Conservation (phyloP, 2,329 filamentous ascomycete genomes). For the Thelonectria olida region DNA sequence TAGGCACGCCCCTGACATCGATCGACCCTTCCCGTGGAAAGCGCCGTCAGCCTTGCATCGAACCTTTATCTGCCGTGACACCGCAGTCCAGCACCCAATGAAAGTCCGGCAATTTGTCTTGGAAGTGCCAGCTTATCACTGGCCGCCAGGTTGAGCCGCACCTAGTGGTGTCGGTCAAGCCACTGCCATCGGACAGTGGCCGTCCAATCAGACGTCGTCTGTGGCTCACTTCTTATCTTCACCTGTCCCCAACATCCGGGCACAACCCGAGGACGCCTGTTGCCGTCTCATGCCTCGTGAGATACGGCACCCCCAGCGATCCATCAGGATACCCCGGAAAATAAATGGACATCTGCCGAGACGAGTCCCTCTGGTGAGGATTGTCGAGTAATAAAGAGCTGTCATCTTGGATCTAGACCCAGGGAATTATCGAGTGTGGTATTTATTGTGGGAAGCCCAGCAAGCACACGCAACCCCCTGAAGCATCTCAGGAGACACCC, state of each 20-base stretch:
- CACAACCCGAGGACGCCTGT: background rate
- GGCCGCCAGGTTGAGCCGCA: slow-evolving; percentile 36
- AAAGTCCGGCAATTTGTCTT: slow-evolving; percentile 30
- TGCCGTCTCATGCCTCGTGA: too few species aligned
- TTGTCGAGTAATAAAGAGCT: background rate
- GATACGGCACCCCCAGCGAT: too few species aligned
- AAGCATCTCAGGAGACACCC: background rate
- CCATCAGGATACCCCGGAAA: too few species aligned
- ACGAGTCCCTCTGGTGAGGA: background rate
- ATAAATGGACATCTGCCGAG: background rate
- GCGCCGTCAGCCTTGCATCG: slow-evolving; percentile 28
- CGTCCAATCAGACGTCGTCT: slow-evolving; percentile 17
- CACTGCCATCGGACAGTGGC: slow-evolving; percentile 29
- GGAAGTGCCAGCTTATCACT: slow-evolving; percentile 34
- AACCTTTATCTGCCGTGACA: slow-evolving; percentile 28
- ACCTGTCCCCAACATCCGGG: slow-evolving; percentile 19
- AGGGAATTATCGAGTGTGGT: background rate
- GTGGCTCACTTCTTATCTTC: slow-evolving; percentile 36
- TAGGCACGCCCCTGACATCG: slow-evolving; percentile 22
- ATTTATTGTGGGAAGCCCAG: background rate
- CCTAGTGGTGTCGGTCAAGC: slow-evolving; percentile 28
- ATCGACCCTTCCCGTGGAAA: slow-evolving; percentile 19
- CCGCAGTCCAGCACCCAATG: slow-evolving; percentile 30
- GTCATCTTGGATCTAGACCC: background rate
- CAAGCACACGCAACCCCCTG: background rate